Percentiles rank a stretch among this genome's conserved stretches.
These are phyloP conservation scores for Rhizopus arrhizus DNA, from an alignment of 371 early-diverging fungal genomes.

Conservation along the genomic window DNA sequence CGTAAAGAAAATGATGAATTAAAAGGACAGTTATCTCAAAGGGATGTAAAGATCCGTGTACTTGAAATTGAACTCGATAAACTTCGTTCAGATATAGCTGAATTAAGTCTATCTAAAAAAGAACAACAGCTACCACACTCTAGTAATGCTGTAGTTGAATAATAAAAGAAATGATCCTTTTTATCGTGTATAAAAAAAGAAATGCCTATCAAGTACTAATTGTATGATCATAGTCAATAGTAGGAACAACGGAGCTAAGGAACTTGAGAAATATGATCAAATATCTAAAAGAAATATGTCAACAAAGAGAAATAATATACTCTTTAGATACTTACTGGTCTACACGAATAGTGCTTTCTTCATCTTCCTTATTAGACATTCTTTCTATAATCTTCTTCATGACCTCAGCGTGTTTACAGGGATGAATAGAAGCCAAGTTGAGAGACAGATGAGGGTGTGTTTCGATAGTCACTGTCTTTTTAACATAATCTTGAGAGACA, in stretches of 20 bases:
- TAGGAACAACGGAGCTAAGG: constrained; percentile 94
- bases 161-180: background rate
- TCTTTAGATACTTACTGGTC: constrained; percentile 74
- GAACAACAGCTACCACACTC: background rate
- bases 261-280: constrained; percentile 94
- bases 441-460: constrained; percentile 88
- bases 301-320: background rate
- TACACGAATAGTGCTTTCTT: constrained; percentile 69
- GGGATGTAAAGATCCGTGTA: constrained; percentile 81
- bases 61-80: constrained; percentile 74
- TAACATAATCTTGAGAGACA: constrained; percentile 95
- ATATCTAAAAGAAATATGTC: constrained; percentile 52
- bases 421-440: constrained; percentile 91
- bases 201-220: constrained; percentile 48
- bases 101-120: constrained; percentile 11
- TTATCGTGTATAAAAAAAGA: background rate
- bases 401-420: constrained; percentile 97
- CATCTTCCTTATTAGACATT: constrained; percentile 42
- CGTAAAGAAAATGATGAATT: constrained; percentile 85
- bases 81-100: constrained; percentile 43
- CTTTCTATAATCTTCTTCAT: constrained; percentile 95
- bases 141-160: background rate
- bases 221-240: constrained; percentile 97
- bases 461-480: constrained; percentile 97
- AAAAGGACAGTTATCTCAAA: constrained; percentile 72